Percentiles rank a stretch among this genome's conserved stretches.
Conservation (phyloP, 202 grass and related monocot species). For the Hordeum pubiflorum region DNA sequence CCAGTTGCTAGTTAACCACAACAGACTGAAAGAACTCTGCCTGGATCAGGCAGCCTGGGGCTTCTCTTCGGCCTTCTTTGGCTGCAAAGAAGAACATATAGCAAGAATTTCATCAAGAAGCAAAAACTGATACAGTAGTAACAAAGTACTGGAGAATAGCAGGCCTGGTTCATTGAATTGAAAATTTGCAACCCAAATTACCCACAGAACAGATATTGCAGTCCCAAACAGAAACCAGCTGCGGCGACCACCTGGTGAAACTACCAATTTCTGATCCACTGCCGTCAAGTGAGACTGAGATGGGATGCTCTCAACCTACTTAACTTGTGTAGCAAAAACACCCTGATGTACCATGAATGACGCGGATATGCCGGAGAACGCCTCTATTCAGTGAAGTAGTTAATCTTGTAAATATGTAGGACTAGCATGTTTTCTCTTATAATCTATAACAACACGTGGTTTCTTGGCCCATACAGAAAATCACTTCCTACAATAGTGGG, state of each 20-base stretch:
- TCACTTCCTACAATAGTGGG: neutral
- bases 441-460: neutral
- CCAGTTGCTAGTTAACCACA: neutral
- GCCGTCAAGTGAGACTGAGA: neutral
- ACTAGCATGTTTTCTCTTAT: no score
- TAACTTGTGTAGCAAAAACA: neutral
- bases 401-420: neutral
- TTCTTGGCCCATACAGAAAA: neutral
- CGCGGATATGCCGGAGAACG: neutral
- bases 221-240: neutral
- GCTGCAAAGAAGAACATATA: slow-evolving; percentile 35
- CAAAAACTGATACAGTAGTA: neutral
- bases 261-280: neutral
- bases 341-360: neutral
- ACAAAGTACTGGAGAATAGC: neutral
- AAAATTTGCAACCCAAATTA: neutral
- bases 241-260: neutral
- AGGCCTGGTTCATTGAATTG: neutral
- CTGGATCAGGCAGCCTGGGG: slow-evolving; percentile 30
- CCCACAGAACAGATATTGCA: neutral
- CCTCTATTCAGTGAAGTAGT: neutral
- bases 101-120: neutral
- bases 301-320: neutral
- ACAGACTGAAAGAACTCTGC: neutral
- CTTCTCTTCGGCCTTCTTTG: slow-evolving; percentile 70